These are phyloP conservation scores for Allium sativum DNA, from an alignment of 106 monocot genomes.

Conservation along the genomic window DNA sequence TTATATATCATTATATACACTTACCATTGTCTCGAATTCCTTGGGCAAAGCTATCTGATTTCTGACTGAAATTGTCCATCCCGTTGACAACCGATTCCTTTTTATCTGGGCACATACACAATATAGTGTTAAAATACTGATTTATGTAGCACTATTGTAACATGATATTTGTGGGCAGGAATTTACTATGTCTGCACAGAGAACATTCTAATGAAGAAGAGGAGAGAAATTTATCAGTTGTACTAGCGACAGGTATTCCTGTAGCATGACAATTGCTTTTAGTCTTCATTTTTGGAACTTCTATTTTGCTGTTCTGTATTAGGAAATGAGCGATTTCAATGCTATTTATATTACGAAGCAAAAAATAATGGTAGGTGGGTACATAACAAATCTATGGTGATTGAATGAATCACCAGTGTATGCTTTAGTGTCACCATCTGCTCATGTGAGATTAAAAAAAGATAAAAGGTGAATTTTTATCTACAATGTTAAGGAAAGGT, in stretches of 20 bases:
- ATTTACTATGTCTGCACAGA: constrained; percentile 12
- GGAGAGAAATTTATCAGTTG: background rate
- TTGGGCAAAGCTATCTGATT: constrained; percentile 7
- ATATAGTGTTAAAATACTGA: background rate
- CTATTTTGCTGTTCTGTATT: background rate
- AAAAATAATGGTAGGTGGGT: background rate
- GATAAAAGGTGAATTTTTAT: background rate
- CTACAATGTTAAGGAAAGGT: background rate
- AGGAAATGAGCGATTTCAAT: background rate
- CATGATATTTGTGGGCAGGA: background rate
- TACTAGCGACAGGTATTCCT: background rate
- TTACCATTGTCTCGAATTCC: constrained; percentile 4
- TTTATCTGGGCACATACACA: constrained; percentile 14
- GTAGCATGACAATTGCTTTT: background rate
- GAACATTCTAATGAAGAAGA: background rate
- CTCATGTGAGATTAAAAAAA: no score
- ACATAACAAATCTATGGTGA: background rate
- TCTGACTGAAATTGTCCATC: constrained; percentile 8
- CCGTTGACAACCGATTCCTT: constrained; percentile 5
- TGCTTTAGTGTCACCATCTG: background rate
- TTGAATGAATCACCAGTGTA: background rate
- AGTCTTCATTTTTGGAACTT: constrained; percentile 1
- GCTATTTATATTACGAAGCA: background rate
- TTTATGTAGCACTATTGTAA: no score
- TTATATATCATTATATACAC: background rate